Base-by-base conservation (phyloP, 352 stramenopile species). In the Achlya hypogyna region DNA sequence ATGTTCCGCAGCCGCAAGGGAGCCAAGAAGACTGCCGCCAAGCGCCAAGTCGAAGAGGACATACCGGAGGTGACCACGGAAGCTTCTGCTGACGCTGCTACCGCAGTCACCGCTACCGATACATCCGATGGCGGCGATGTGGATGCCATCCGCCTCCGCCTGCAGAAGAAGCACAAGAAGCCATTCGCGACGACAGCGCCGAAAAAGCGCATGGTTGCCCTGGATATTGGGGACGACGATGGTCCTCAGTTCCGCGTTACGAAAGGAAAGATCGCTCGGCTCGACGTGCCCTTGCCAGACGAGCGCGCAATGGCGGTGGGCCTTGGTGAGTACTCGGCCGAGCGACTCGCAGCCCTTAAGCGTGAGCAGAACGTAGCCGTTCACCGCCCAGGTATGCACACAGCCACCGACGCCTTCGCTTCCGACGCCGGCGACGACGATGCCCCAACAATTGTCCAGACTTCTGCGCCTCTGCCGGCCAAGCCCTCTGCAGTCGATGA, bases 91-190 rank as follows among this genome's bases (percentile, higher is more conserved):
- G 38, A 10, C 12, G 12, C 38, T 45, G 38, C 14, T 45, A 18
- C 6, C 2, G 6, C n/a, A 9, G 38, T n/a, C 38, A 18, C 6
- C 38, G 38, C 2, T 9, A 18, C 38, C n/a, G n/a, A n/a, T n/a
- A n/a, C n/a, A n/a, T n/a, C n/a, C n/a, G n/a, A n/a, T 10, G 54
- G 38, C n/a, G 53, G 49, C 4, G 28, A 14, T 25, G 31, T 67
- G 16, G 60, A 42, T 12, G 60, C 60, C 9, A 42, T 67, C 27
- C 60, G 42, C 10, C 12, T 27, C 4, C 60, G 60, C 35, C 20
- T 67, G 29, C 22, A 67, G 45, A 31, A 59, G 60, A 67, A 67
- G 23, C 29, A 67, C 38, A 54, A 53, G 43, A 67, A 67, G 32
- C 54, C 54, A 4, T 47, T 67, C 20, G 14, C 40, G 18, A 34